Conservation (phyloP, 2,329 filamentous ascomycete species). For the Elsinoe ampelina region DNA sequence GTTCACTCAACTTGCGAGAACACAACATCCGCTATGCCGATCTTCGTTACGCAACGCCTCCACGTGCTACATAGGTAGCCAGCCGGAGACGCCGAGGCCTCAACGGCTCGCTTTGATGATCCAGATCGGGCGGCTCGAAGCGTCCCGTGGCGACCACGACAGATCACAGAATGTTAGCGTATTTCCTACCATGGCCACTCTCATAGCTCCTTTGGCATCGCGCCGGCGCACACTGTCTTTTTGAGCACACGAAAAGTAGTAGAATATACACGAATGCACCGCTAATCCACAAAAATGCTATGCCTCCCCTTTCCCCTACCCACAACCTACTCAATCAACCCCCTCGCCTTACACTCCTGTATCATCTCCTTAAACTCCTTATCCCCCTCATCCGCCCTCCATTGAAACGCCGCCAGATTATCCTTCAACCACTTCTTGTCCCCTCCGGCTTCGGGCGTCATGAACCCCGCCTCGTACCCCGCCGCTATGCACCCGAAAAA, state of each 20-base stretch:
- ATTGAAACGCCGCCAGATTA: constrained; percentile 26
- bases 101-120: background rate
- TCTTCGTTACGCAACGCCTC: background rate
- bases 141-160: background rate
- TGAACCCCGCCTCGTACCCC: constrained; percentile 27
- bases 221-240: no score
- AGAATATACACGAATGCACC: background rate
- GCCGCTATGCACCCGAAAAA: constrained; percentile 20
- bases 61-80: background rate
- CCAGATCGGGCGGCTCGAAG: background rate
- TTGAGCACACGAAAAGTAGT: background rate
- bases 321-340: constrained; percentile 17
- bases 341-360: constrained; percentile 25
- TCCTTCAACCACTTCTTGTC: constrained; percentile 27
- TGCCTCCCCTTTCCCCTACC: no score
- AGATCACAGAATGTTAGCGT: background rate
- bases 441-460: constrained; percentile 23
- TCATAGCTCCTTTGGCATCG: no score
- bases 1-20: background rate
- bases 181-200: no score
- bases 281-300: background rate
- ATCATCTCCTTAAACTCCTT: constrained; percentile 27
- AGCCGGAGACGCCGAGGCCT: background rate
- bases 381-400: constrained; percentile 27
- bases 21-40: background rate